Conservation (phyloP, 441 rosid species). For the Populus tomentosa region DNA sequence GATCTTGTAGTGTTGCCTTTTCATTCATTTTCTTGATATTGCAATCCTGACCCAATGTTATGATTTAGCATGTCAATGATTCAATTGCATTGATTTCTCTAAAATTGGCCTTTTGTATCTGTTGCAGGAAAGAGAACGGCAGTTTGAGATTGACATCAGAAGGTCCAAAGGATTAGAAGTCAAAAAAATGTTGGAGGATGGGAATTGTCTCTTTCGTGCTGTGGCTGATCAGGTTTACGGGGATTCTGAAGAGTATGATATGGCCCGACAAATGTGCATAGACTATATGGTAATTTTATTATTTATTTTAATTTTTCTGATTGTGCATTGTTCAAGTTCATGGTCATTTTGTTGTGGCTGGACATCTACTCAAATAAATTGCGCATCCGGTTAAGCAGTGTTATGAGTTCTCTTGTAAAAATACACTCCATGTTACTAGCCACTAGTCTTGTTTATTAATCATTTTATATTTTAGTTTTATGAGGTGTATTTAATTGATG, state of each 20-base stretch:
- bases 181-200: conserved; percentile 94
- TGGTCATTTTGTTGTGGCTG: background rate
- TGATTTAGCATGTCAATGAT: background rate
- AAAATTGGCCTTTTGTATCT: conserved; percentile 10
- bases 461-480: background rate
- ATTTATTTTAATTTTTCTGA: background rate
- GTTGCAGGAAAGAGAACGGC: conserved; percentile 84
- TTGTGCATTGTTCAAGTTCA: background rate
- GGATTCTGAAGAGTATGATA: conserved; percentile 74
- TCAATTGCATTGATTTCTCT: background rate
- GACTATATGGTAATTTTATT: conserved; percentile 77
- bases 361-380: background rate
- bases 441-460: background rate
- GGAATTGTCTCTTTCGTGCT: conserved; percentile 97
- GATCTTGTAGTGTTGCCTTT: background rate
- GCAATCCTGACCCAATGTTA: background rate
- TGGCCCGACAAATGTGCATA: conserved; percentile 86
- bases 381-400: background rate
- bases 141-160: conserved; percentile 80
- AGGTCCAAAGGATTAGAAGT: conserved; percentile 74
- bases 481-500: background rate
- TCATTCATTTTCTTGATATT: background rate
- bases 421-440: background rate
- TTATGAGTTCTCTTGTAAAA: background rate
- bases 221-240: conserved; percentile 98